Evolutionary conservation across 2,329 filamentous ascomycete genomes (phyloP), one percentile per base, ranked within the genome.

Genomic region (Fusarium praegraminearum): DNA sequence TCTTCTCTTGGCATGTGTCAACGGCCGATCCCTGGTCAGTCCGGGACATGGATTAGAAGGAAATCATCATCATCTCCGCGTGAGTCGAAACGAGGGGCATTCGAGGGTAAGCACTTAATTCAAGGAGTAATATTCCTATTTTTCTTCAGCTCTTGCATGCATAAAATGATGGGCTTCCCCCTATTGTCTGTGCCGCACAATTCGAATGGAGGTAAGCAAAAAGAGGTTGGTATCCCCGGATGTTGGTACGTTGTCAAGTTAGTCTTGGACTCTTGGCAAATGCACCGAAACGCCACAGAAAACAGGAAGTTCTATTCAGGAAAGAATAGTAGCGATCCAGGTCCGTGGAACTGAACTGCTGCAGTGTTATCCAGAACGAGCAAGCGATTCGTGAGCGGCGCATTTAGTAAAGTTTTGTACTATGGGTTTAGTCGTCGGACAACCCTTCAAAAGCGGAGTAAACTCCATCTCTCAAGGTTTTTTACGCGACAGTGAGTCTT

Each of bases 1-100:
- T 20, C 15, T 24, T 45, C 28, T 13, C 61, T 58, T 65, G 60
- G 62, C 60, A 58, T 64, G 38, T 64, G 59, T 44, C 26, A 65
- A 36, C 33, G 45, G 52, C 36, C 38, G 38, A 46, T 45, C 38
- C 52, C 44, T 65, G 62, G 49, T 35, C 13, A 6, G 44, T 22
- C 28, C 38, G 45, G 22, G 38, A 44, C 18, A 50, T 28, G 58
- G 22, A n/a, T 28, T 52, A 16, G 12, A 8, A 45, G 38, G 59
- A 28, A 43, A 22, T 30, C n/a, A 41, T 54, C 28, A 40, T 35
- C 28, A 40, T 35, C 12, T 62, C 24, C 28, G 44, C 16, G 35
- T 43, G 16, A 38, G n/a, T 15, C 38, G 24, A 15, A 22, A 32
- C 24, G 32, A 54, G 30, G 36, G 24, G 55, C 40, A 55, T 30